Evolutionary conservation across 225 moss, liverwort and hornwort genomes (phyloP).

Genomic region (Physcomitrellopsis africana): DNA sequence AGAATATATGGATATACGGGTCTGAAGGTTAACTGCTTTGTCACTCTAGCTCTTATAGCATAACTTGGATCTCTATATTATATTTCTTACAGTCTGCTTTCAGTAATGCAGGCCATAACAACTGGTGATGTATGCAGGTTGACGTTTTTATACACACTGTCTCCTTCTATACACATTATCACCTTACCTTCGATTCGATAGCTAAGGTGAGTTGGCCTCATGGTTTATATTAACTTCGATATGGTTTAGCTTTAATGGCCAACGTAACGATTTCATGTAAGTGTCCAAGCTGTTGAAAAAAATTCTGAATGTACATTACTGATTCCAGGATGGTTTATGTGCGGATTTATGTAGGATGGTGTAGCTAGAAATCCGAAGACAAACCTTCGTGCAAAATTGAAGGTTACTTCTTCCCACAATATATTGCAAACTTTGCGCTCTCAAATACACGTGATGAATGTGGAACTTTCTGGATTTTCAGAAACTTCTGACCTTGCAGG

Average conservation of each 20-base stretch:
- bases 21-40: conserved; percentile 56
- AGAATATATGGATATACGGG: conserved; percentile 77
- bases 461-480: background rate
- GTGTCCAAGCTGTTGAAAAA: no score
- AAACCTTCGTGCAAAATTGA: conserved; percentile 59
- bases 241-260: background rate
- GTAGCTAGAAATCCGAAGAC: conserved; percentile 46
- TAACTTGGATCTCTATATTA: background rate
- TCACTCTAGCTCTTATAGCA: conserved; percentile 1
- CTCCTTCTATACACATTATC: conserved; percentile 73
- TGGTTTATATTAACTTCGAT: background rate
- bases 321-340: background rate
- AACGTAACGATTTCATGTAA: no score
- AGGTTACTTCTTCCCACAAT: conserved; percentile 33
- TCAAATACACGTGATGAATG: background rate
- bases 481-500: no score
- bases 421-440: background rate
- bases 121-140: conserved; percentile 57
- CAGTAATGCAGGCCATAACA: conserved; percentile 6
- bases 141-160: conserved; percentile 89
- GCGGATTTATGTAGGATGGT: conserved; percentile 46
- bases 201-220: conserved; percentile 37
- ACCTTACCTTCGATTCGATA: conserved; percentile 71
- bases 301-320: background rate
- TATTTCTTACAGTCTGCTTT: background rate